Evolutionary conservation across 2,329 filamentous ascomycete genomes (phyloP).

Genomic region (Verticillium longisporum): DNA sequence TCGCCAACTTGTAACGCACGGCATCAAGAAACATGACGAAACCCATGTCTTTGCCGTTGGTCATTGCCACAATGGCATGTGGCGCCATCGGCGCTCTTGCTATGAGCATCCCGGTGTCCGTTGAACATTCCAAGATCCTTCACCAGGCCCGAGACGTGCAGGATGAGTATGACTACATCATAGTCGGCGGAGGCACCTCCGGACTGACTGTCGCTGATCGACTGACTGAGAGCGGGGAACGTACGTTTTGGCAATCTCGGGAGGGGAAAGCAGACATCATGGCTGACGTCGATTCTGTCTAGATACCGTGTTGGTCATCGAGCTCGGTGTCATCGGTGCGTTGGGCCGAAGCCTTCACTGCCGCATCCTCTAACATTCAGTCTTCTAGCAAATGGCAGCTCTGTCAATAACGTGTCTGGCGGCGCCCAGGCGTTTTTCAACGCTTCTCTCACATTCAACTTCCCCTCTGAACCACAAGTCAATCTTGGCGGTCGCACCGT

Average conservation of each 20-base stretch:
- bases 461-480: conserved; percentile 11
- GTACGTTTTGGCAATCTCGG: neutral
- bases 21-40: neutral
- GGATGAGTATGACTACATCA: conserved; percentile 14
- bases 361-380: conserved; percentile 2
- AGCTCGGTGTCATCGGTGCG: conserved; percentile 12
- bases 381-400: conserved; percentile 13
- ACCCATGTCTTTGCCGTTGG: neutral
- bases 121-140: conserved; percentile 2
- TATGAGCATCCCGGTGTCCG: neutral
- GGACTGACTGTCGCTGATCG: conserved; percentile 13
- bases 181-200: conserved; percentile 14
- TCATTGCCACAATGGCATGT: neutral
- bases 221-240: conserved; percentile 11
- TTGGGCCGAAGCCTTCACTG: conserved; percentile 2
- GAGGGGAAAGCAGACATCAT: neutral
- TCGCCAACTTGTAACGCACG: neutral
- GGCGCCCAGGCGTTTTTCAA: conserved; percentile 6
- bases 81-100: neutral
- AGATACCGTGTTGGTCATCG: conserved; percentile 14
- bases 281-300: neutral
- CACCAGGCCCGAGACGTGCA: conserved; percentile 1
- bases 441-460: conserved; percentile 1
- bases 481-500: conserved; percentile 9
- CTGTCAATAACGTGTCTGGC: conserved; percentile 13